These are phyloP conservation scores for Leccinum uliginosum DNA, from an alignment of 768 basidiomycete genomes.

Conservation along the genomic window DNA sequence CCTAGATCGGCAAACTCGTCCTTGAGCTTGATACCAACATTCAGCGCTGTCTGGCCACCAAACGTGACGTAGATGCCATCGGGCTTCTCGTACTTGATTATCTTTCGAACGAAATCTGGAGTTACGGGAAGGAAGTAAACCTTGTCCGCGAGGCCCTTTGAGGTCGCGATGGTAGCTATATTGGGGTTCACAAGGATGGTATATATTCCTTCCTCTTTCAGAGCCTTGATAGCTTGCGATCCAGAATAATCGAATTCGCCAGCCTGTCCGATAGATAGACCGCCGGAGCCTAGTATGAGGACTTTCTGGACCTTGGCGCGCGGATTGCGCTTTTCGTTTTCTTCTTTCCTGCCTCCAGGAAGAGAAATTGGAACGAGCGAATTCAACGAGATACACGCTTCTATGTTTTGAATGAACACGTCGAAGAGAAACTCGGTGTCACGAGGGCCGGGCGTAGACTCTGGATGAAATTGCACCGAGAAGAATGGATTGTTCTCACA, in stretches of 20 bases:
- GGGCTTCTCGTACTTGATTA: slow-evolving; percentile 98
- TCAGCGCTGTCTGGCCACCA: slow-evolving; percentile 95
- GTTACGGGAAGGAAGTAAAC: slow-evolving; percentile 99
- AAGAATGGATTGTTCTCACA: slow-evolving; percentile 92
- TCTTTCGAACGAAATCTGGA: slow-evolving; percentile 94
- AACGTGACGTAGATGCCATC: slow-evolving; percentile 99
- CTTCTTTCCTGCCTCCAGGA: slow-evolving; percentile 77
- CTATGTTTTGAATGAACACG: slow-evolving; percentile 87
- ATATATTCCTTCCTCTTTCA: slow-evolving; percentile 98
- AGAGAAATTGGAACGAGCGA: slow-evolving; percentile 56
- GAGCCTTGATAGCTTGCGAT: slow-evolving; percentile 97
- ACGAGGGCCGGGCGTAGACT: slow-evolving; percentile 92
- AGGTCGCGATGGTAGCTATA: slow-evolving; percentile 97
- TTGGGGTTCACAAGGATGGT: slow-evolving; percentile 99
- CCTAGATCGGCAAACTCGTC: slow-evolving; percentile 91
- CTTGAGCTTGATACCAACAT: slow-evolving; percentile 96
- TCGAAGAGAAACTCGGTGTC: slow-evolving; percentile 99
- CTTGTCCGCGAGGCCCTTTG: slow-evolving; percentile 96
- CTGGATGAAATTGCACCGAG: slow-evolving; percentile 99
- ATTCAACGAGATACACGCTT: slow-evolving; percentile 62
- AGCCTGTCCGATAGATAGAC: slow-evolving; percentile 96
- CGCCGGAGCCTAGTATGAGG: slow-evolving; percentile 94
- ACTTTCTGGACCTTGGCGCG: slow-evolving; percentile 86
- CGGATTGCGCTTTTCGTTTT: slow-evolving; percentile 71
- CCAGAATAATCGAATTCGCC: slow-evolving; percentile 99